Base-by-base conservation (phyloP, 2,329 filamentous ascomycete genomes). In the Ophiostoma triangulosporum region DNA sequence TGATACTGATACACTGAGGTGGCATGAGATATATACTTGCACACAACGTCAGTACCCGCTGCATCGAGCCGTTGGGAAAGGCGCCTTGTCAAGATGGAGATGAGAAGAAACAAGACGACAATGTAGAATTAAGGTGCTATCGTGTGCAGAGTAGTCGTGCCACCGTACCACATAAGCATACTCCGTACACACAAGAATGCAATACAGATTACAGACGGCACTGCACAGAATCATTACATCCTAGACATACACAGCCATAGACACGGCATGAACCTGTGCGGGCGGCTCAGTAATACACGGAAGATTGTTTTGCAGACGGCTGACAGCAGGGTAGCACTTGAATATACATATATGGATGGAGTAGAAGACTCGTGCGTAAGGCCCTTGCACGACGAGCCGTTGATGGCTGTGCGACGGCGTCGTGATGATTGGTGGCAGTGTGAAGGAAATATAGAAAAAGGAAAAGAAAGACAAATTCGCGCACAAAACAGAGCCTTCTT, bases 301-400 rank as follows among this genome's bases (percentile, higher is more conserved):
- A 49, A 27, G 4, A 50, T 46, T 46, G 43, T 46, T 45, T 14
- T 46, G 43, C 43, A 46, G 26, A 50, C 52, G 51, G 29, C 29
- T 54, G 55, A 48, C 52, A 52, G 52, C 55, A 56, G 43, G 17
- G 55, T 56, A 22, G 35, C 52, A 56, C 55, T 15, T 9, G 9
- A 29, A 29, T 15, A 31, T 4, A 11, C n/a, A 8, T 6, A 36
- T 6, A 20, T 22, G 17, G 9, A 46, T 17, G 12, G 14, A 29
- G 27, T 27, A 45, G 6, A 45, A 22, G 12, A 24, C 36, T 54
- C 52, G 52, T 46, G 36, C 52, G 52, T 54, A 54, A 55, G 40
- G 43, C 32, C 51, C 51, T 45, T 43, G 45, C n/a, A 31, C 8
- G 45, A 7, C 15, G 26, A 33, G 14, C 45, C 17, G 45, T 32